phyloP scores from a whole-genome alignment of 108 stramenopile genomes.

The Nitzschia palea region DNA sequence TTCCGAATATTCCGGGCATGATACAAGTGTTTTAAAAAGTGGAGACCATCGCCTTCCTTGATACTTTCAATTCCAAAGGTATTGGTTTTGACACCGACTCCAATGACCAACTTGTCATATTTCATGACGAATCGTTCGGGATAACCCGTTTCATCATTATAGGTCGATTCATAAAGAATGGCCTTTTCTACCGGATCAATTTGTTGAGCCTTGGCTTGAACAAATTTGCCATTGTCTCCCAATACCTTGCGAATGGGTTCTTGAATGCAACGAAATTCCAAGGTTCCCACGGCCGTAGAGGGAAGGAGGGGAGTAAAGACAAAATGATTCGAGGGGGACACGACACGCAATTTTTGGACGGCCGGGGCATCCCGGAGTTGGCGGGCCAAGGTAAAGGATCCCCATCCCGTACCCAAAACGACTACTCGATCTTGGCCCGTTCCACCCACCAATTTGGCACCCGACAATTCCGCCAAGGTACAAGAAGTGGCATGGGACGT shows the following conservation, averaged over 20 bases:
- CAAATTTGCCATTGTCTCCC: slow-evolving; percentile 57
- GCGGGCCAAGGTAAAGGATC: slow-evolving; percentile 59
- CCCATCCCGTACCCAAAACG: slow-evolving; percentile 79
- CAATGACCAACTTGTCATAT: slow-evolving; percentile 89
- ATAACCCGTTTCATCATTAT: not conserved
- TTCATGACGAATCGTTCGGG: slow-evolving; percentile 60
- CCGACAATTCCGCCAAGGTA: not conserved
- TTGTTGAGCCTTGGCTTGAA: slow-evolving; percentile 78
- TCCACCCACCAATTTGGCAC: not conserved
- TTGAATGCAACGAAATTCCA: slow-evolving; percentile 93
- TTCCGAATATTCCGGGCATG: slow-evolving; percentile 94
- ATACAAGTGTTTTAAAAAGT: slow-evolving; percentile 93
- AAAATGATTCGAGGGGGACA: slow-evolving; percentile 93
- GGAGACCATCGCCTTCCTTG: slow-evolving; percentile 62
- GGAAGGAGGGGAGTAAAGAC: slow-evolving; percentile 97
- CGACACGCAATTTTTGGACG: slow-evolving; percentile 53
- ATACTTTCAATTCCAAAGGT: slow-evolving; percentile 33
- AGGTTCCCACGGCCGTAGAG: slow-evolving; percentile 92
- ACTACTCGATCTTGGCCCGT: slow-evolving; percentile 26
- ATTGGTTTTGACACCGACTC: slow-evolving; percentile 92
- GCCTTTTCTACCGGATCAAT: slow-evolving; percentile 62
- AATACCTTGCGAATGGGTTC: slow-evolving; percentile 86
- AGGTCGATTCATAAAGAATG: slow-evolving; percentile 23
- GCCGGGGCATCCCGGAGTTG: slow-evolving; percentile 38
- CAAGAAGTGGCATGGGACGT: not conserved